phyloP scores from a whole-genome alignment of 208 protist species.

The Kentomonas sorsogonicus region DNA sequence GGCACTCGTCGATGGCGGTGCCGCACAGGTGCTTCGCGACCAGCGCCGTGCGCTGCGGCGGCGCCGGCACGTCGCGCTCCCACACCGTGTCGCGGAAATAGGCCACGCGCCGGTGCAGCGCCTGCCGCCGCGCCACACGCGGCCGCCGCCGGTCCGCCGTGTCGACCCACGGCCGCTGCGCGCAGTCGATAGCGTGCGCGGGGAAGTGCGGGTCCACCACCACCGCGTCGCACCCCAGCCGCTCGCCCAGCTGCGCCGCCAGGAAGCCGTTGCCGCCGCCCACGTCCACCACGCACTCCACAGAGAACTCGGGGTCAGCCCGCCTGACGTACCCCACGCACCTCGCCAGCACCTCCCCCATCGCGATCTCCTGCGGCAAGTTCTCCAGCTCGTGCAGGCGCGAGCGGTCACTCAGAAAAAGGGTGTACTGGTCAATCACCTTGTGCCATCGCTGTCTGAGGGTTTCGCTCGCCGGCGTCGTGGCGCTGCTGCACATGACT shows the following conservation, averaged over 20 bases:
- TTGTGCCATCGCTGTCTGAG: neutral
- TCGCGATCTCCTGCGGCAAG: constrained; percentile 74
- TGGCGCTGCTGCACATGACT: constrained; percentile 10
- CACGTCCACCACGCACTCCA: constrained; percentile 63
- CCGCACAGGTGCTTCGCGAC: constrained; percentile 84
- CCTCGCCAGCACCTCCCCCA: constrained; percentile 48
- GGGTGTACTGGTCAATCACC: constrained; percentile 62
- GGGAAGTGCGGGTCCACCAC: constrained; percentile 71
- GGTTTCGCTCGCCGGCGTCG: neutral
- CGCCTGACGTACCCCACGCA: constrained; percentile 1
- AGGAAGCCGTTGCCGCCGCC: constrained; percentile 82
- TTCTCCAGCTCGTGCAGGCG: constrained; percentile 80
- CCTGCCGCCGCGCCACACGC: constrained; percentile 20
- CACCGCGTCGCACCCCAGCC: constrained; percentile 44
- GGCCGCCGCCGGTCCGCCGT: constrained; percentile 16
- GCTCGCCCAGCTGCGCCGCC: constrained; percentile 55
- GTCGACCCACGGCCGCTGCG: constrained; percentile 46
- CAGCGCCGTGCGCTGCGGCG: constrained; percentile 36
- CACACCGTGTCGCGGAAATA: constrained; percentile 48
- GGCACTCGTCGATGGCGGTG: constrained; percentile 62
- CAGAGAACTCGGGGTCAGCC: constrained; percentile 8
- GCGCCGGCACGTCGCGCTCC: constrained; percentile 22
- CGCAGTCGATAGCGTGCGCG: constrained; percentile 66
- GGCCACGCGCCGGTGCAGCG: constrained; percentile 28
- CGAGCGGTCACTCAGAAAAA: constrained; percentile 66